Evolutionary conservation across 1,284 basidiomycete species (phyloP), one percentile per base, ranked within the genome.

Genomic region (Malassezia vespertilionis): DNA sequence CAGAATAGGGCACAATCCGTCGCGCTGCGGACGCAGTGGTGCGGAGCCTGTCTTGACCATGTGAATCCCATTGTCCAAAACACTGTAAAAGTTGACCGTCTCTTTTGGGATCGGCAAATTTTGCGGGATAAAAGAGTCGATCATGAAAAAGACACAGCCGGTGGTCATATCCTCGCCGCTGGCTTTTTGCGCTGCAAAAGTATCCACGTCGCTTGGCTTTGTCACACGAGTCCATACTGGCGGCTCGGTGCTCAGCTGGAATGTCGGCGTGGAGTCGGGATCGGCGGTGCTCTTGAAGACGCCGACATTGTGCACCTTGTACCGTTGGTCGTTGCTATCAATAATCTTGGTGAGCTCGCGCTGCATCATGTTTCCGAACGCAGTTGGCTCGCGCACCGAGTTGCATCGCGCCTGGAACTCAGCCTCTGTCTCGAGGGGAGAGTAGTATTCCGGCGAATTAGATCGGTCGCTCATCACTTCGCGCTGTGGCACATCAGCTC

Each of bases 31-130:
- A 24, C 73, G 74, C 3, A 95, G 74, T 9, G 75, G 74, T 33
- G 77, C 78, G 60, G 86, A 84, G 0, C 86, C 88, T 0, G 90
- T 95, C 4, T 86, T 86, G 45, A 97, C 91, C 58, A 84, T 90
- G 72, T 96, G 89, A 48, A 93, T 88, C 7, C 90, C 89, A 61
- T 96, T 96, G 73, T 95, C 91, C 50, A 97, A 76, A 0, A 86
- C 88, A 66, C 86, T 86, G n/a, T 82, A 82, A 58, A 95, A 77
- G 27, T 75, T 76, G 0, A 89, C 89, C 0, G 79, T 74, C 54
- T 84, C 39, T 17, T 48, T 44, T 5, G 65, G 61, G 11, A 70
- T 46, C 6, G 61, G 59, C 21, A 69, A 54, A 20, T 50, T 44
- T n/a, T 46, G 44, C 0, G 66, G 64, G 5, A 53, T 64, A 44